A percentile compares a stretch with the other conserved stretches of the same genome.
Evolutionary conservation across 305 asterid genomes (phyloP).

Genomic region (Fraxinus paxiana): DNA sequence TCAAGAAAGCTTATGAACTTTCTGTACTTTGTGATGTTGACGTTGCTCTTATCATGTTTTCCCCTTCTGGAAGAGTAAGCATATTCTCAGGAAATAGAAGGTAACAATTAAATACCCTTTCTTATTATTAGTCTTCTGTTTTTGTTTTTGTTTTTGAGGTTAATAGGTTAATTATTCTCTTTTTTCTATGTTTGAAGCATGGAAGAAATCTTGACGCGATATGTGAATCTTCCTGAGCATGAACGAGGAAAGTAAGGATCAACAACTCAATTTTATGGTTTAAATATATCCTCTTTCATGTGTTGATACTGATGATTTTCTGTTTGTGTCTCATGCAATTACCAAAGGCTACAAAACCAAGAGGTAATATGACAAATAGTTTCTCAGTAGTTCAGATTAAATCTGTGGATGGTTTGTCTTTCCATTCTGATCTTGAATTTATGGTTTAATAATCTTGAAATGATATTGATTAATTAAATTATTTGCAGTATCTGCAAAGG

Average conservation of each 20-base stretch:
- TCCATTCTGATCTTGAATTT: neutral
- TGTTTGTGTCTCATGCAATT: constrained; percentile 30
- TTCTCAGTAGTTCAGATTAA: neutral
- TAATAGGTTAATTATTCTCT: neutral
- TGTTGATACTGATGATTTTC: constrained; percentile 4
- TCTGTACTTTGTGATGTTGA: constrained; percentile 96
- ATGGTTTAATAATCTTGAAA: neutral
- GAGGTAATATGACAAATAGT: constrained; percentile 43
- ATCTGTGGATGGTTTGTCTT: neutral
- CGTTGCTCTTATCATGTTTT: constrained; percentile 87
- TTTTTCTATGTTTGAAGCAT: constrained; percentile 37
- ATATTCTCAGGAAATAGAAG: constrained; percentile 67
- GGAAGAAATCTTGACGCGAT: constrained; percentile 65
- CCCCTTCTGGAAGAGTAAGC: constrained; percentile 86
- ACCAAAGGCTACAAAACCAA: constrained; percentile 69
- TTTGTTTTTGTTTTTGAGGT: neutral
- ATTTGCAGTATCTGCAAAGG: constrained; percentile 58
- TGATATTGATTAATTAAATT: neutral
- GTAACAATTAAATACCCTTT: constrained; percentile 18
- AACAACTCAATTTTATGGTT: neutral
- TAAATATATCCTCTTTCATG: neutral
- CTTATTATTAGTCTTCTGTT: neutral
- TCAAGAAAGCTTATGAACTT: constrained; percentile 92
- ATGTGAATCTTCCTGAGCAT: constrained; percentile 73
- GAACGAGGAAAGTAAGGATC: constrained; percentile 71